These are phyloP conservation scores for Raddia guianensis DNA, from an alignment of 176 grass and related monocot species.

Conservation along the genomic window DNA sequence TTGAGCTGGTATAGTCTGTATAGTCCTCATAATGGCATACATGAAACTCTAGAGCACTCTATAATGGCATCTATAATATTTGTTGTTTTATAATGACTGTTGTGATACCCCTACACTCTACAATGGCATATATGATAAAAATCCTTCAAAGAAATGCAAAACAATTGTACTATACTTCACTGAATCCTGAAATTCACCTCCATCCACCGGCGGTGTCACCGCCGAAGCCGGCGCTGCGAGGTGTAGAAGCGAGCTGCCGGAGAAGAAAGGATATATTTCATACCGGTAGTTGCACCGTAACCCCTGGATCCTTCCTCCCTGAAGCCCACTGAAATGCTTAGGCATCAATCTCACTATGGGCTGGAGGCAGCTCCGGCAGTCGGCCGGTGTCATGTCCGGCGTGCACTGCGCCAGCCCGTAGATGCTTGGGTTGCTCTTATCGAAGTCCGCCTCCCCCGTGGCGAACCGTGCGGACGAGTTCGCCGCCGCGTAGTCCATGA, in stretches of 20 bases:
- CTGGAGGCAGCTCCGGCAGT: slow-evolving; percentile 19
- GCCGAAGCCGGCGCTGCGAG: neutral
- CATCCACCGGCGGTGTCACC: neutral
- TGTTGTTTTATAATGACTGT: no score
- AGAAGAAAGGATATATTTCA: slow-evolving; percentile 21
- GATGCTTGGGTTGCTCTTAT: neutral
- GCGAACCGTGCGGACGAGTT: slow-evolving; percentile 38
- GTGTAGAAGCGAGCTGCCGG: neutral
- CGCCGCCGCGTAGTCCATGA: slow-evolving; percentile 34
- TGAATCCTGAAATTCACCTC: slow-evolving; percentile 10
- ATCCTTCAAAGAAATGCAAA: no score
- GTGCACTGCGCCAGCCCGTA: slow-evolving; percentile 36
- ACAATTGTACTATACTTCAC: neutral
- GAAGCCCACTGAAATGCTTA: neutral
- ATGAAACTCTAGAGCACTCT: no score
- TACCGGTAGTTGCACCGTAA: slow-evolving; percentile 31
- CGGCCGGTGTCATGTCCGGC: slow-evolving; percentile 18
- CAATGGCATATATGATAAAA: no score
- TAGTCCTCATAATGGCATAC: no score
- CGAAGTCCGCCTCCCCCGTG: slow-evolving; percentile 30
- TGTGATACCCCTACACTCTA: no score
- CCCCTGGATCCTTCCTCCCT: neutral
- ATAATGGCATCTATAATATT: no score
- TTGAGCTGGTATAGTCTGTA: no score
- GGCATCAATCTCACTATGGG: neutral